Evolutionary conservation across 1,284 basidiomycete genomes (phyloP), one percentile per base, ranked within the genome.

Genomic region (Xanthoconium separans): DNA sequence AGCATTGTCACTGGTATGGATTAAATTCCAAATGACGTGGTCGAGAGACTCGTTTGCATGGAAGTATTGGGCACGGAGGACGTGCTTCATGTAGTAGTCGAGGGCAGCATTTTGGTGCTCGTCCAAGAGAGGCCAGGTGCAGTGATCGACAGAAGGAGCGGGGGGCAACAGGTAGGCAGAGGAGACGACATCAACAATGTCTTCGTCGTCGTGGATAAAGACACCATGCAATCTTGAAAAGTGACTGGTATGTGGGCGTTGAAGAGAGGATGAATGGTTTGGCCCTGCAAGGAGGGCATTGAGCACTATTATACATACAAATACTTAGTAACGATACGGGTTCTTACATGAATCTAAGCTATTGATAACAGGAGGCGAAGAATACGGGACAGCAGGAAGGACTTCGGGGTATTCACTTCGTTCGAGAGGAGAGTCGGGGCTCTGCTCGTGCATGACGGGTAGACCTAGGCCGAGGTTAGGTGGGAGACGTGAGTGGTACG

Each of bases 21-120:
- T 70, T 22, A 75, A 61, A 1, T 67, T 66, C 64, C 76, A 77
- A 15, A 87, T 77, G 58, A 84, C 74, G 15, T 61, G 57, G 44
- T 76, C 74, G 54, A 88, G 77, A 22, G 75, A 73, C 0, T 70
- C 67, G 65, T 82, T 83, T 2, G 82, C 84, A 49, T 89, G 78
- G 15, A 87, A 72, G 61, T 87, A 90, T 61, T 90, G 87, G 47
- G 82, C 77, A 20, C 75, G 75, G 41, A 88, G 75, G 24, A 90
- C 85, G 44, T 76, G 63, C 64, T 71, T 59, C 59, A 81, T 74
- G 53, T 69, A 69, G 34, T 70, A 69, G 36, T 59, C 47, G 15
- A 69, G 53, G 34, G 66, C 42, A 2, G 42, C 44, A 8, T 57
- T 64, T 42, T 69, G 69, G 24, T 50, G 60, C 16, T 44, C 18